Percentiles rank a stretch among this genome's conserved stretches.
Conservation (phyloP, 768 basidiomycete species). For the Kwoniella sp. region DNA sequence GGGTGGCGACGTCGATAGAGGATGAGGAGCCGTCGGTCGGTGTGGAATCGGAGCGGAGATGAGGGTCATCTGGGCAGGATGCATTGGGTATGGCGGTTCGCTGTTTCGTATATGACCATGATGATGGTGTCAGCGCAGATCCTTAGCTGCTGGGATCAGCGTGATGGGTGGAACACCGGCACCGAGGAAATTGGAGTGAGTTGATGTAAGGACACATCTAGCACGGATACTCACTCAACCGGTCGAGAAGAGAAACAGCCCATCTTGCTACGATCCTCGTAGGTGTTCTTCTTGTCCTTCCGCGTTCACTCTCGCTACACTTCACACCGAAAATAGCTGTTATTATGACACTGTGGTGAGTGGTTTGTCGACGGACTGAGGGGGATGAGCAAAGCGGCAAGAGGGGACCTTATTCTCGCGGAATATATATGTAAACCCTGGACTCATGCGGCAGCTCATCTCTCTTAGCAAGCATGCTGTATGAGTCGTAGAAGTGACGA, state of each 20-base stretch:
- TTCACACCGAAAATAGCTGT: no score
- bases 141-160: conserved; percentile 2
- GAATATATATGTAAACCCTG: no score
- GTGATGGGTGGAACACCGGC: background rate
- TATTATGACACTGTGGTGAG: no score
- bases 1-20: background rate
- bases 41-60: background rate
- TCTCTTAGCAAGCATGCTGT: background rate
- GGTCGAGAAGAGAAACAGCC: conserved; percentile 13
- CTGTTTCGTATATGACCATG: no score
- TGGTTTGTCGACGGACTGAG: no score
- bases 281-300: no score
- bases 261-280: no score
- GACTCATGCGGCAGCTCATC: no score
- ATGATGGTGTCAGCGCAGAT: background rate
- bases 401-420: no score
- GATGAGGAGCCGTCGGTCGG: background rate
- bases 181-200: background rate
- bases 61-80: background rate
- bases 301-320: no score
- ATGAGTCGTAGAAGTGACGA: no score
- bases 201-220: background rate
- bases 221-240: conserved; percentile 7
- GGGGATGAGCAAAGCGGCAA: background rate
- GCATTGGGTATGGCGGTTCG: background rate